phyloP scores from a whole-genome alignment of 2,329 filamentous ascomycete species.

The Eurotiales sp. region DNA sequence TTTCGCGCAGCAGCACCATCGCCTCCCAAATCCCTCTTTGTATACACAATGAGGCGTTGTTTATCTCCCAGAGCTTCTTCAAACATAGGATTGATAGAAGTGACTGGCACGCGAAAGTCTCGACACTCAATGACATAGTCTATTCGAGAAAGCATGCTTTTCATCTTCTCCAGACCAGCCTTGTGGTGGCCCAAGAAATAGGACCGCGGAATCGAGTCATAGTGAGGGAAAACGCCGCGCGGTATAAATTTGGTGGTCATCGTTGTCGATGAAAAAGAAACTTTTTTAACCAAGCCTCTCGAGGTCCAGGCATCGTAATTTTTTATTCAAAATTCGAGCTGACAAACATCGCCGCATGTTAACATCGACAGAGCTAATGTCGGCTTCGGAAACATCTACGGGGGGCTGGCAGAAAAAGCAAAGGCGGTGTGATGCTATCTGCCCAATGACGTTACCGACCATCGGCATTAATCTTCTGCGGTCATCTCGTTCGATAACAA shows the following conservation, averaged over 20 bases:
- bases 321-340: background rate
- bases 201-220: slow-evolving; percentile 73
- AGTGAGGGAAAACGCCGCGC: slow-evolving; percentile 67
- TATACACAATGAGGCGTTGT: slow-evolving; percentile 81
- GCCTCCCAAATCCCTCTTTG: slow-evolving; percentile 74
- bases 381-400: background rate
- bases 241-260: slow-evolving; percentile 59
- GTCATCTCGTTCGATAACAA: background rate
- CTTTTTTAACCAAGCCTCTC: background rate
- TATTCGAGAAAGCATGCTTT: slow-evolving; percentile 71
- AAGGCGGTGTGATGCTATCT: background rate
- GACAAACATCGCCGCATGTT: background rate
- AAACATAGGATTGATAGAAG: slow-evolving; percentile 85
- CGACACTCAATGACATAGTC: slow-evolving; percentile 91
- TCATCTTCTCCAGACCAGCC: slow-evolving; percentile 77
- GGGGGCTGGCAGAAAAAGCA: background rate
- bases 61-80: slow-evolving; percentile 71
- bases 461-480: background rate
- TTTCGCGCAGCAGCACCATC: slow-evolving; percentile 37
- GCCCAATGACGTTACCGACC: background rate
- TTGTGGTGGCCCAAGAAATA: slow-evolving; percentile 95
- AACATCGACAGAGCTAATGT: background rate
- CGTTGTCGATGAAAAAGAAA: background rate
- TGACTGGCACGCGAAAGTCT: slow-evolving; percentile 85
- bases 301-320: background rate